These are phyloP conservation scores for Gossypium stocksii DNA, from an alignment of 345 rosid genomes.

Conservation along the genomic window DNA sequence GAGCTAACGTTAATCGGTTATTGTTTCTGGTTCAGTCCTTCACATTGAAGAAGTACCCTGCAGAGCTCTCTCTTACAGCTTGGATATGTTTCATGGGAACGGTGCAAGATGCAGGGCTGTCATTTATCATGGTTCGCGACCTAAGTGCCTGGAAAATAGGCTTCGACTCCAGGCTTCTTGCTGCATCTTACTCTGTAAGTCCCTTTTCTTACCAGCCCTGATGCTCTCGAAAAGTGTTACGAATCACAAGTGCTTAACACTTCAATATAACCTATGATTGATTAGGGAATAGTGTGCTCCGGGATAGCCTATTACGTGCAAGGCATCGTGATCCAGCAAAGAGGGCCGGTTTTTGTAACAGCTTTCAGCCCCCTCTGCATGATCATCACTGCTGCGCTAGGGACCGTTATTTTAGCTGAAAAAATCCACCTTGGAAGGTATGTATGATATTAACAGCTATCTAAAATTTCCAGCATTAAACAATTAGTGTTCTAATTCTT, in stretches of 20 bases:
- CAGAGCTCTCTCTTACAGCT: slow-evolving; percentile 74
- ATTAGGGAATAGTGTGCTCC: slow-evolving; percentile 84
- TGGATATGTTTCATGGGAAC: slow-evolving; percentile 75
- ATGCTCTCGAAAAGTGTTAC: neutral
- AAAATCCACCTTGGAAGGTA: slow-evolving; percentile 84
- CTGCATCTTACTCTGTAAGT: slow-evolving; percentile 76
- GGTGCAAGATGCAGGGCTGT: slow-evolving; percentile 55
- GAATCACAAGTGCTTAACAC: neutral
- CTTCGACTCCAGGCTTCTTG: slow-evolving; percentile 73
- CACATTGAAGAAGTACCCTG: slow-evolving; percentile 64
- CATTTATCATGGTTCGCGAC: slow-evolving; percentile 75
- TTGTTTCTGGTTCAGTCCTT: slow-evolving; percentile 41
- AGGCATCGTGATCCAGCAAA: slow-evolving; percentile 57
- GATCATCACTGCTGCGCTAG: slow-evolving; percentile 73
- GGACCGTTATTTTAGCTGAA: slow-evolving; percentile 63
- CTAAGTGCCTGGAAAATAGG: slow-evolving; percentile 76
- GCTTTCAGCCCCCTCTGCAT: slow-evolving; percentile 84
- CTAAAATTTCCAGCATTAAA: neutral
- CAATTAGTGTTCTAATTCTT: neutral
- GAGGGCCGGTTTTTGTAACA: slow-evolving; percentile 86
- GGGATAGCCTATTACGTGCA: slow-evolving; percentile 82
- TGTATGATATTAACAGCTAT: neutral
- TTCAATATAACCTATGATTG: neutral
- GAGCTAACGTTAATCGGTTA: neutral
- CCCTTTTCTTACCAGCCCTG: neutral